Evolutionary conservation across 2,329 filamentous ascomycete species (phyloP).

Genomic region (Trichothecium sympodiale): DNA sequence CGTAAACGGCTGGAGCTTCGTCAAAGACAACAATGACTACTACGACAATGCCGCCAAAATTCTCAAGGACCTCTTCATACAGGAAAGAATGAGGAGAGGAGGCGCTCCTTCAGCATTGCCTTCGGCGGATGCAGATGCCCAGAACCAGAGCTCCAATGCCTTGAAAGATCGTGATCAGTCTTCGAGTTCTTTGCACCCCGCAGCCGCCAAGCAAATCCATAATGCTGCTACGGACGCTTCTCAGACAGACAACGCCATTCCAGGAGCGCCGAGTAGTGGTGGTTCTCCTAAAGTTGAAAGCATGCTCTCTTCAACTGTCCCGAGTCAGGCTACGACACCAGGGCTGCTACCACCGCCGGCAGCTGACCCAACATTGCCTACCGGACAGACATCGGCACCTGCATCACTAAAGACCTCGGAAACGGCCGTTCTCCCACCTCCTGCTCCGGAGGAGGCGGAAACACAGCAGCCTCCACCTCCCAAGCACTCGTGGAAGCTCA

Average conservation of each 20-base stretch:
- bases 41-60: constrained; percentile 87
- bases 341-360: constrained; percentile 19
- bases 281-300: constrained; percentile 21
- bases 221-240: constrained; percentile 10
- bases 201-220: constrained; percentile 13
- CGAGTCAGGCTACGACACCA: constrained; percentile 24
- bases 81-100: constrained; percentile 57
- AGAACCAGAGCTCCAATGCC: constrained; percentile 18
- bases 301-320: constrained; percentile 18
- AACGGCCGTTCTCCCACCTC: constrained; percentile 5
- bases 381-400: constrained; percentile 17
- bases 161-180: constrained; percentile 29
- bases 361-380: constrained; percentile 16
- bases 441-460: constrained; percentile 17
- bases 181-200: constrained; percentile 7
- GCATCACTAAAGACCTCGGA: constrained; percentile 23
- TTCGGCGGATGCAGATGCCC: constrained; percentile 36
- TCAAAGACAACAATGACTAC: constrained; percentile 98
- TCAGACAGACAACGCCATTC: neutral
- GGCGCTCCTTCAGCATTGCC: constrained; percentile 46
- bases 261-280: constrained; percentile 13
- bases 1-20: constrained; percentile 98
- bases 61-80: constrained; percentile 76
- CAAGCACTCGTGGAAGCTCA: constrained; percentile 95
- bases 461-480: constrained; percentile 54